Evolutionary conservation across 768 basidiomycete species (phyloP).

Genomic region (Phanerochaete sordida): DNA sequence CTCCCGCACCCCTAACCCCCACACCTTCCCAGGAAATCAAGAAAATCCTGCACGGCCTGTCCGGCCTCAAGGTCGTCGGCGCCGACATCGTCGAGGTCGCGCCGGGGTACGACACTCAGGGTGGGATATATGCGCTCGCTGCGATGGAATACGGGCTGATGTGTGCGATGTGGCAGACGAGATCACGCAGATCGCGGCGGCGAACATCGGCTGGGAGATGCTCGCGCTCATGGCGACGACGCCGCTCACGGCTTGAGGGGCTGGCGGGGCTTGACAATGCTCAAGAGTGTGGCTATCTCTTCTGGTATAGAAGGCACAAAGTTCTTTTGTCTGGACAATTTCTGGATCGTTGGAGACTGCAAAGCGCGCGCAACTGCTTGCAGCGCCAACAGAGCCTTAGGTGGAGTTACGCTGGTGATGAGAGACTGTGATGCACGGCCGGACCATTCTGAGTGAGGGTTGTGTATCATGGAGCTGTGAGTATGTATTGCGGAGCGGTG

Average conservation of each 20-base stretch:
- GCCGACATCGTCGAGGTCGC: slow-evolving; percentile 31
- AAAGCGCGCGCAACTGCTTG: no score
- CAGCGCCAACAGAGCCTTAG: no score
- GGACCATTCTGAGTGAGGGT: no score
- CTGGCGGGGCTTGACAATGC: no score
- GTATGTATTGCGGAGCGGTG: no score
- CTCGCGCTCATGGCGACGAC: slow-evolving; percentile 30
- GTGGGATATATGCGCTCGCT: slow-evolving; percentile 4
- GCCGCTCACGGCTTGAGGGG: slow-evolving; percentile 20
- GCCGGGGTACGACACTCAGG: slow-evolving; percentile 26
- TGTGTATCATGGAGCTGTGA: no score
- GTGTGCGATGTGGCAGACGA: slow-evolving; percentile 20
- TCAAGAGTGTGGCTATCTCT: no score
- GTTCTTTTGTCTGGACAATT: no score
- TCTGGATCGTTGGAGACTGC: no score
- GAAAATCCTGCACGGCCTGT: slow-evolving; percentile 32
- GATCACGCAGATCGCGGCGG: slow-evolving; percentile 30
- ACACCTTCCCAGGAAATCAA: slow-evolving; percentile 26
- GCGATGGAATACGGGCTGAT: background rate
- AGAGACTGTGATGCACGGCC: no score
- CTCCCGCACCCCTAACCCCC: background rate
- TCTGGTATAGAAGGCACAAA: no score
- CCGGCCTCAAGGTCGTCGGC: slow-evolving; percentile 34
- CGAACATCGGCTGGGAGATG: slow-evolving; percentile 30
- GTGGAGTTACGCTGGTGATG: no score